These are phyloP conservation scores for Apiospora arundinis DNA, from an alignment of 2,329 filamentous ascomycete species.

Conservation along the genomic window DNA sequence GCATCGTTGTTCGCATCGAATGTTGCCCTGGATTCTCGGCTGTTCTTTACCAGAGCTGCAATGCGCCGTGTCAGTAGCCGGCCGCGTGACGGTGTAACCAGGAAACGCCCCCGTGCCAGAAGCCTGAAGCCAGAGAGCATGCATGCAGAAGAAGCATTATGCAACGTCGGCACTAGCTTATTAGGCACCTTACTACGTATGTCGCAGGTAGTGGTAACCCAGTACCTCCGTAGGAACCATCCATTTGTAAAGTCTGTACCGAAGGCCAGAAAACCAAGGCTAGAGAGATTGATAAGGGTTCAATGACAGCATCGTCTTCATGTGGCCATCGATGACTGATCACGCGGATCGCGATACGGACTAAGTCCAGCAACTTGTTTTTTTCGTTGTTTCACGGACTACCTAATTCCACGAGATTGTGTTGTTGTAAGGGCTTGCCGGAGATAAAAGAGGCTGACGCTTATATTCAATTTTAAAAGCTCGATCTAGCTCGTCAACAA, in stretches of 20 bases:
- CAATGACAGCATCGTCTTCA: conserved; percentile 8
- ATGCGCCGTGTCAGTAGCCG: background rate
- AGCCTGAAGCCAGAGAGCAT: too few species aligned
- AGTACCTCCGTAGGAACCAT: too few species aligned
- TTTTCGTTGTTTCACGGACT: background rate
- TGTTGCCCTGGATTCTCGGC: conserved; percentile 2
- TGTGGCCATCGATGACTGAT: background rate
- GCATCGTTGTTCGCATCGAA: background rate
- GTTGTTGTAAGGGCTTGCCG: background rate
- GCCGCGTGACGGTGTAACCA: background rate
- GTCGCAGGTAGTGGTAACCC: too few species aligned
- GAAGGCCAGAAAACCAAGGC: background rate
- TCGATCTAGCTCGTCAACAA: background rate
- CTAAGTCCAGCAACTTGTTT: background rate
- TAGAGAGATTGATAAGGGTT: conserved; percentile 14
- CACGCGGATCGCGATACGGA: background rate
- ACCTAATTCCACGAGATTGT: conserved; percentile 8
- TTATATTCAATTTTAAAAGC: conserved; percentile 6
- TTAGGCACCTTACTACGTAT: background rate
- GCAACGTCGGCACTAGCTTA: background rate
- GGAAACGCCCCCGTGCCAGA: background rate
- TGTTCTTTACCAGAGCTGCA: background rate
- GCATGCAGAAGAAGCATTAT: background rate
- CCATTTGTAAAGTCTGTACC: too few species aligned
- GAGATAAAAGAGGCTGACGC: conserved; percentile 17